These are phyloP conservation scores for Tetrahymena thermophila DNA, from an alignment of 73 alveolate genomes.

Conservation along the genomic window DNA sequence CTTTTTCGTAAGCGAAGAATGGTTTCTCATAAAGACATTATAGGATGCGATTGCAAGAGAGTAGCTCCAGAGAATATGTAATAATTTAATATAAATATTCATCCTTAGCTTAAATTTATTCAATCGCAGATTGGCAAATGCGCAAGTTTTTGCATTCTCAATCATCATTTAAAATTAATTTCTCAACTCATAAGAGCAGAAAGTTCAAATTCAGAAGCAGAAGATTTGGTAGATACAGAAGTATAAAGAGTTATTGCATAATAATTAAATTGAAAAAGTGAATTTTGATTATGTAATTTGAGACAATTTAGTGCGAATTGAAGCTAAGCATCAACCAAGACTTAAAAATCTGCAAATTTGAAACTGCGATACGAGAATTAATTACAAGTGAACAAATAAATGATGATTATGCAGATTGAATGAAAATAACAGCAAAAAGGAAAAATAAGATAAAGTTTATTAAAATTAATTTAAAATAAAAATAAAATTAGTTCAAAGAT, in stretches of 20 bases:
- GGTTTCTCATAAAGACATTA: conserved; percentile 50
- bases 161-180: neutral
- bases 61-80: conserved; percentile 17
- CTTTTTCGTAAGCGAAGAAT: conserved; percentile 62
- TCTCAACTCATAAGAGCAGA: neutral
- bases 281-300: neutral
- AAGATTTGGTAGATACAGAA: neutral
- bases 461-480: neutral
- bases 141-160: neutral
- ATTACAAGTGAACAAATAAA: no score
- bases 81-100: neutral
- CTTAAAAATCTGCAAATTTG: neutral
- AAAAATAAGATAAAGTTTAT: neutral
- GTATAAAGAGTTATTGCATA: neutral
- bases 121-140: neutral
- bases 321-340: neutral
- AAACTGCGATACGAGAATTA: neutral
- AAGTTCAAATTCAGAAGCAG: neutral
- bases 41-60: conserved; percentile 67
- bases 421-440: neutral
- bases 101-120: neutral
- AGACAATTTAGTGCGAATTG: neutral
- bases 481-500: conserved; percentile 7
- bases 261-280: neutral
- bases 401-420: neutral